Conservation (phyloP, 2,329 filamentous ascomycete species). For the Scedosporium apiospermum region DNA sequence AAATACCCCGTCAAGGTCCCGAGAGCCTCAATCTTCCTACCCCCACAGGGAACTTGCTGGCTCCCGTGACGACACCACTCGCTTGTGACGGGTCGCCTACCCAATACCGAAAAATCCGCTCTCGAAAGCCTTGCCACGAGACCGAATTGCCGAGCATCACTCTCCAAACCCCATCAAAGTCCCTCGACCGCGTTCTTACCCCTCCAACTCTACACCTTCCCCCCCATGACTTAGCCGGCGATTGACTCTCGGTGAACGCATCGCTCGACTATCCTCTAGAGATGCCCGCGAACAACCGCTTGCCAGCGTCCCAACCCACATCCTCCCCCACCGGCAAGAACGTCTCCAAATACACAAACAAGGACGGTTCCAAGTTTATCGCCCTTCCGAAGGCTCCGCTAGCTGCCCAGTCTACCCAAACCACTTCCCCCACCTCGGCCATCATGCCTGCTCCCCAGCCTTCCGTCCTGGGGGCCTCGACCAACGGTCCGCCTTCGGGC, state of each 20-base stretch:
- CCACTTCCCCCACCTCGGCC: slow-evolving; percentile 33
- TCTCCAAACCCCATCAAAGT: not conserved
- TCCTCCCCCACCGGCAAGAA: slow-evolving; percentile 40
- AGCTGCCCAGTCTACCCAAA: slow-evolving; percentile 42
- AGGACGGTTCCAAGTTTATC: slow-evolving; percentile 61
- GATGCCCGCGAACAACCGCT: slow-evolving; percentile 46
- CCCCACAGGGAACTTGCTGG: not conserved
- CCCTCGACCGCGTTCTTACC: not conserved
- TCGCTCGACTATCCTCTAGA: slow-evolving; percentile 10
- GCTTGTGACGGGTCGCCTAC: not conserved
- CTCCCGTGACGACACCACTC: not conserved
- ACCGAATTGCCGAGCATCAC: not conserved
- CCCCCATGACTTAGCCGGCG: slow-evolving; percentile 5
- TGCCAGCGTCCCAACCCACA: slow-evolving; percentile 37
- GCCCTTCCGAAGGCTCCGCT: slow-evolving; percentile 48
- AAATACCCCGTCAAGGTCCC: not conserved
- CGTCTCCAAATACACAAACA: slow-evolving; percentile 56
- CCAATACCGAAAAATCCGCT: not conserved
- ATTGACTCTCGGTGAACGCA: not conserved
- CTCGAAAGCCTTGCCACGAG: not conserved
- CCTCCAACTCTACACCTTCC: slow-evolving; percentile 6
- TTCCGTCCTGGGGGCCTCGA: slow-evolving; percentile 9
- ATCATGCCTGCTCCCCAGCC: slow-evolving; percentile 12
- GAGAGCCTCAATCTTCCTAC: not conserved
- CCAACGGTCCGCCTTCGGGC: slow-evolving; percentile 28